phyloP scores from a whole-genome alignment of 306 rosid genomes.

The Urtica urens region DNA sequence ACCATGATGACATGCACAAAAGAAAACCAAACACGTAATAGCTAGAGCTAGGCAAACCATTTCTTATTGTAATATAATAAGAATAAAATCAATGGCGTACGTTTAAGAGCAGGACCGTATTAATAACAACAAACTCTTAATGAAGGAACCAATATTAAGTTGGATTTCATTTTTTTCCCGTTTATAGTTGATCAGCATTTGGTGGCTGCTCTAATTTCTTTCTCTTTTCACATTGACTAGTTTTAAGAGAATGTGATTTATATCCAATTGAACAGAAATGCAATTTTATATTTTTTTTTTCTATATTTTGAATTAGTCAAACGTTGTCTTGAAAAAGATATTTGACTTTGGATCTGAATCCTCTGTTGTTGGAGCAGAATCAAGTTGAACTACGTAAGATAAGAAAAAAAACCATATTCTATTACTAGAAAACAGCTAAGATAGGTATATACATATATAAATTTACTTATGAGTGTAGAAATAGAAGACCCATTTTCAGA shows the following conservation, averaged over 20 bases:
- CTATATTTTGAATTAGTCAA: too few relatives aligned
- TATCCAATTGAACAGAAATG: neutral
- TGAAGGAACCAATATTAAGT: neutral
- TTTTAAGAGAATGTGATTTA: neutral
- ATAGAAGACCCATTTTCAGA: too few relatives aligned
- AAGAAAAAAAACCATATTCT: too few relatives aligned
- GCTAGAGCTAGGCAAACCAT: neutral
- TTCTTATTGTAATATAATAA: neutral
- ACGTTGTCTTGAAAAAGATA: too few relatives aligned
- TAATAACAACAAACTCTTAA: neutral
- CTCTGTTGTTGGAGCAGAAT: too few relatives aligned
- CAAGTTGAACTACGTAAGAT: too few relatives aligned
- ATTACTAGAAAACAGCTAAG: too few relatives aligned
- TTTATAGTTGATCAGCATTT: constrained; percentile 15
- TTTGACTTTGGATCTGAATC: too few relatives aligned
- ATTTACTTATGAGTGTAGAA: too few relatives aligned
- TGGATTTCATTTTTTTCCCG: neutral
- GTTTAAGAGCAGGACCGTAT: neutral
- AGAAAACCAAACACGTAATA: neutral
- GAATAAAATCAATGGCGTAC: neutral
- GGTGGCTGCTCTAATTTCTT: constrained; percentile 2
- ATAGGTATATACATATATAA: too few relatives aligned
- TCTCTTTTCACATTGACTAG: neutral
- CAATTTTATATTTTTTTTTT: too few relatives aligned
- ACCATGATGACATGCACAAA: neutral